phyloP scores from a whole-genome alignment of 345 rosid genomes.

The Citropsis articulata region DNA sequence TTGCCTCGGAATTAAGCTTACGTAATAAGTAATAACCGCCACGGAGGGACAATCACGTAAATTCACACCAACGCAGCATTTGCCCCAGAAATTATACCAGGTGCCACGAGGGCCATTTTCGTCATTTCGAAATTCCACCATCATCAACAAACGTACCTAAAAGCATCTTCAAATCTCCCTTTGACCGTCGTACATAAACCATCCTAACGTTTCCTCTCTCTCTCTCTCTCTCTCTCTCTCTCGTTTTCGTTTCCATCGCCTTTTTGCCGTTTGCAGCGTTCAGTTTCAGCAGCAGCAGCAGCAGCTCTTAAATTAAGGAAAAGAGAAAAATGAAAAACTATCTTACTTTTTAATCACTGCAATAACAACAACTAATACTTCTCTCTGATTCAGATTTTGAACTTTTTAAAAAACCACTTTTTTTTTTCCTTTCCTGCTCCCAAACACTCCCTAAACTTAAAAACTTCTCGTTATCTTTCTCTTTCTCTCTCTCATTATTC shows the following conservation, averaged over 20 bases:
- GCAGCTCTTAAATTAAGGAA: too few relatives aligned
- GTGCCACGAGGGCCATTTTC: too few relatives aligned
- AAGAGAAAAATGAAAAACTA: too few relatives aligned
- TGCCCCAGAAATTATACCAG: too few relatives aligned
- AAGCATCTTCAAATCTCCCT: slow-evolving; percentile 32
- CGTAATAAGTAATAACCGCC: too few relatives aligned
- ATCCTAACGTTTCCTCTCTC: background rate
- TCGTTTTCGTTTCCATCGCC: background rate
- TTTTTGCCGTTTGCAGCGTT: slow-evolving; percentile 14
- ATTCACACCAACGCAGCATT: too few relatives aligned
- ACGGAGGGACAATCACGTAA: too few relatives aligned
- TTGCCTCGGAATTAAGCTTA: too few relatives aligned
- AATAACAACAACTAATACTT: background rate
- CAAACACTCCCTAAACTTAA: background rate
- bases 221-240: background rate
- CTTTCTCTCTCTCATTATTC: background rate
- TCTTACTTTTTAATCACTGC: too few relatives aligned
- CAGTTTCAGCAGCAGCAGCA: slow-evolving; percentile 18
- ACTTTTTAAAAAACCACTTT: background rate
- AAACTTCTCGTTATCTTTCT: slow-evolving; percentile 9
- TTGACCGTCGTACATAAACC: slow-evolving; percentile 37
- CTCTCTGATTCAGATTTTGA: background rate
- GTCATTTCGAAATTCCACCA: background rate
- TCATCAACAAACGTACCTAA: slow-evolving; percentile 2
- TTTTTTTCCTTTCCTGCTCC: background rate